Base-by-base conservation (phyloP, 2,329 filamentous ascomycete genomes). In the Ascochyta clinopodiicola region DNA sequence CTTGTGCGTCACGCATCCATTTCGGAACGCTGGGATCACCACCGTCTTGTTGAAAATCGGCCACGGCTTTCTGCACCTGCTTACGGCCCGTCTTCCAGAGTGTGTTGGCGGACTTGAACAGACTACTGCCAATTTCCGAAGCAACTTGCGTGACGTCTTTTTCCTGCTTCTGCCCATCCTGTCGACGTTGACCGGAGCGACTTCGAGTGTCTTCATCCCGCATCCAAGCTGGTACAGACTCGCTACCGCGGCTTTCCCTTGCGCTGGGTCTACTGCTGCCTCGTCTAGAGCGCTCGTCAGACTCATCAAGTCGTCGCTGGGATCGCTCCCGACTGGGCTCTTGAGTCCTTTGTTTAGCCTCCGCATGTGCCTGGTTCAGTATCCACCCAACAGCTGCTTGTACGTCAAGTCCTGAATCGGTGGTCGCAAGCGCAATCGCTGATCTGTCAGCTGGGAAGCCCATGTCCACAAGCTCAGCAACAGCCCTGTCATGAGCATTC, bases 41-140 rank as follows among this genome's bases (percentile, higher is more conserved):
- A 24, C 82, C 80, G n/a, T 87, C 88, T 48, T 82, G 78, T 64
- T 86, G 85, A 56, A 98, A 90, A 15, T 99, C 95, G 8, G 92
- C 88, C 31, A 98, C 90, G 4, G 92, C 94, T 75, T 95, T 92
- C 68, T 96, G 92, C 54, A 98, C 85, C 72, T 91, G 93, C 77
- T 96, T 99, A 70, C 93, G 91, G 0, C 94, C 88, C 3, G 90
- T 91, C 73, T 96, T 99, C 95, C 95, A 99, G 0, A 98, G 78
- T 0, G 91, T 94, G 63, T 96, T 96, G 2, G 95, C 95, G 2
- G 93, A 95, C 74, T 99, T 99, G 75, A 98, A 87, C 12, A 99
- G 77, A 59, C 84, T 96, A 39, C 80, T 91, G 0, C 95, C 91
- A 69, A 98, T 82, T 31, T 93, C 89, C 6, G 91, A 87, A 2